A percentile compares a stretch with the other conserved stretches of the same genome.
Conservation (phyloP, 2,329 filamentous ascomycete genomes). For the Rutstroemia sp. region DNA sequence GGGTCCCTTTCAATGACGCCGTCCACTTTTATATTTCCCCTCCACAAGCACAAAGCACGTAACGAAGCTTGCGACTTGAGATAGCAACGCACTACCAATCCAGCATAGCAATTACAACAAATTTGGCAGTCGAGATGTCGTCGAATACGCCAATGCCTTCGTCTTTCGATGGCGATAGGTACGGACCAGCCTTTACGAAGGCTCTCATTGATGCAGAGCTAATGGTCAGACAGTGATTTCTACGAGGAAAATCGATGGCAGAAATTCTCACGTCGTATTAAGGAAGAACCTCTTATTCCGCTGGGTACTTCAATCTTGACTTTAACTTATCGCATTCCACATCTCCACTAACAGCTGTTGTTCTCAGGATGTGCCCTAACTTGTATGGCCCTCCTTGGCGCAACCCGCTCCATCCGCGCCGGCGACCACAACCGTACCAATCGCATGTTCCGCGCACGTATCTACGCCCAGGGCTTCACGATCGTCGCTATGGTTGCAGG, state of each 20-base stretch:
- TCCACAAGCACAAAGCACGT: not conserved
- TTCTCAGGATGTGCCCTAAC: constrained; percentile 67
- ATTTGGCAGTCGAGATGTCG: constrained; percentile 21
- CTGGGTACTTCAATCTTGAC: constrained; percentile 48
- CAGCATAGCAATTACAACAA: not conserved
- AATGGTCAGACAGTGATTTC: constrained; percentile 56
- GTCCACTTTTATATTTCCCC: constrained; percentile 3
- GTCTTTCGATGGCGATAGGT: constrained; percentile 73
- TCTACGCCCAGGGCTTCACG: constrained; percentile 91
- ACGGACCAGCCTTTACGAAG: constrained; percentile 29
- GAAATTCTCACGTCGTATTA: constrained; percentile 73
- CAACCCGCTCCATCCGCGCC: constrained; percentile 74
- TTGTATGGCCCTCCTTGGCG: constrained; percentile 75
- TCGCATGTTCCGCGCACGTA: constrained; percentile 91
- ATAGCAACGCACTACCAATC: not conserved
- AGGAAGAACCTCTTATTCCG: constrained; percentile 86
- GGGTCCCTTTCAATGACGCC: constrained; percentile 6
- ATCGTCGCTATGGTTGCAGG: constrained; percentile 85
- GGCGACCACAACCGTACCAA: constrained; percentile 86
- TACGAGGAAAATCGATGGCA: constrained; percentile 73
- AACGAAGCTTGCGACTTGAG: not conserved
- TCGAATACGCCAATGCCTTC: constrained; percentile 50
- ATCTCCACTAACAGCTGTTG: not conserved
- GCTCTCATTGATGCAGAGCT: constrained; percentile 12
- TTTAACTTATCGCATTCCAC: not conserved